Evolutionary conservation across 2,329 filamentous ascomycete species (phyloP), one percentile per base, ranked within the genome.

Genomic region (Hypoxylon sp.): DNA sequence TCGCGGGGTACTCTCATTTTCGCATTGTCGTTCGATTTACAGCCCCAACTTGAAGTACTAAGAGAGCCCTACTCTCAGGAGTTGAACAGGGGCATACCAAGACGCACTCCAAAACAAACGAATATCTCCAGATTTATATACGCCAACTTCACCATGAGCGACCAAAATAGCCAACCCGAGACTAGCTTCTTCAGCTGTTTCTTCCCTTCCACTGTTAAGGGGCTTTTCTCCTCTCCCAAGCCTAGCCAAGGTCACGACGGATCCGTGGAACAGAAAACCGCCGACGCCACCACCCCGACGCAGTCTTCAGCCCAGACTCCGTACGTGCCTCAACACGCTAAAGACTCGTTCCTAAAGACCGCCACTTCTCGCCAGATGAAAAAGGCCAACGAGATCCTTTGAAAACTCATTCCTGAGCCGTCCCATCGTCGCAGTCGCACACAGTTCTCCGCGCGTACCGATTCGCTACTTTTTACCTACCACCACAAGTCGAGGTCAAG

Each of bases 311-410:
- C 25, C 23, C 53, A 53, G n/a, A 17, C 51, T 1, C 63, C 69
- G 10, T 73, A 80, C 67, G 70, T 75, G 9, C 83, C 83, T 2
- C 79, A 74, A n/a, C 79, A 84, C 63, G 82, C 82, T 1, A 80
- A 78, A 1, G 66, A 77, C 4, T 80, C 80, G 3, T 82, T 82
- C 69, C 71, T 85, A 53, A 78, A 73, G 70, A 84, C 81, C 5
- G 78, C 82, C 2, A 82, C 83, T 4, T 73, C 82, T 13, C 73
- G 75, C 45, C 72, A 74, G n/a, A 83, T 83, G 72, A 78, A 72
- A 45, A 75, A 75, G 63, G 76, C 77, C 21, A 82, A 80, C 58
- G 71, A 78, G n/a, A 72, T 79, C 9, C 52, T 79, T 9, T 79
- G n/a, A 63, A 75, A n/a, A 3, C 32, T 32, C 49, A 2, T 38